Evolutionary conservation across 2,329 filamentous ascomycete genomes (phyloP).

Genomic region (Phialophora tarda): DNA sequence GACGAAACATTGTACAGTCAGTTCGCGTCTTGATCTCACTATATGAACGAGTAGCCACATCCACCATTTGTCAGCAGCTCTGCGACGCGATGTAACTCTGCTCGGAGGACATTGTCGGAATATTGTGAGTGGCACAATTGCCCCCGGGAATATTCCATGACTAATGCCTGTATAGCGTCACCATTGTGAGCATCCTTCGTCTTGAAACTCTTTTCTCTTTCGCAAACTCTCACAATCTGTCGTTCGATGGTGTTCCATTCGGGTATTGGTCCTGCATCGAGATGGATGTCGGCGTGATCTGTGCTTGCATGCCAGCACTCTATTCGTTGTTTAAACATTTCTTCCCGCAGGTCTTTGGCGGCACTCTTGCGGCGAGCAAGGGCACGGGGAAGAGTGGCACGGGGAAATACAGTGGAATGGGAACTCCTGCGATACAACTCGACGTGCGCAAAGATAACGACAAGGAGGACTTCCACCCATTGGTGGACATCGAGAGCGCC

Average conservation of each 20-base stretch:
- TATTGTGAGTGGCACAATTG: slow-evolving; percentile 45
- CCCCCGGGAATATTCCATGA: not conserved
- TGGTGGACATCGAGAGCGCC: slow-evolving; percentile 19
- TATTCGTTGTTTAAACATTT: slow-evolving; percentile 40
- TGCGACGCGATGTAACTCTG: not conserved
- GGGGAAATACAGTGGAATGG: slow-evolving; percentile 3
- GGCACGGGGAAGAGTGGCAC: slow-evolving; percentile 12
- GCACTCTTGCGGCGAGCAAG: slow-evolving; percentile 13
- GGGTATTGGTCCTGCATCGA: slow-evolving; percentile 52
- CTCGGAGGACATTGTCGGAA: slow-evolving; percentile 45
- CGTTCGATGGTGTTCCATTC: slow-evolving; percentile 50
- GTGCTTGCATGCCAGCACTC: slow-evolving; percentile 52
- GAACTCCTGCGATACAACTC: slow-evolving; percentile 7
- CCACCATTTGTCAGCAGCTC: not conserved
- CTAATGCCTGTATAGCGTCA: slow-evolving; percentile 45
- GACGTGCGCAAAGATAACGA: slow-evolving; percentile 12
- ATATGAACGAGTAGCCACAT: not conserved
- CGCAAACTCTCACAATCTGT: slow-evolving; percentile 43
- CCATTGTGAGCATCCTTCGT: slow-evolving; percentile 52
- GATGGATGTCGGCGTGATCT: slow-evolving; percentile 53
- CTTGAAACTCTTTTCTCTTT: slow-evolving; percentile 53
- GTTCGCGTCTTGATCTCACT: not conserved
- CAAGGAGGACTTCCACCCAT: slow-evolving; percentile 13
- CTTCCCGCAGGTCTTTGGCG: slow-evolving; percentile 31
- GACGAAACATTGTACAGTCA: not conserved